These are phyloP conservation scores for Coniella vitis DNA, from an alignment of 2,329 filamentous ascomycete genomes.

Conservation along the genomic window DNA sequence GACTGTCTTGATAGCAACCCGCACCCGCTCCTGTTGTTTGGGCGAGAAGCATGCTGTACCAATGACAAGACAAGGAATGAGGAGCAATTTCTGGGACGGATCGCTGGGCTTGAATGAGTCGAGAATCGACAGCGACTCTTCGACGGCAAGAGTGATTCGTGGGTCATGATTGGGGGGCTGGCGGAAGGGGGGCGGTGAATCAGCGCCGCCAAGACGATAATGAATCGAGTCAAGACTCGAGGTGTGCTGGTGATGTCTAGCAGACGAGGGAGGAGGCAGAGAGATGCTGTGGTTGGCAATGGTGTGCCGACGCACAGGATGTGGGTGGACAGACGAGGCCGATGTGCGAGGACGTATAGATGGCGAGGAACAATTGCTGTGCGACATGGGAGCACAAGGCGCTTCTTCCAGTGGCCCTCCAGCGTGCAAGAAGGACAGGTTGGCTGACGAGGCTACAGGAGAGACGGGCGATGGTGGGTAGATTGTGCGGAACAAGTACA, in stretches of 20 bases:
- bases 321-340: slow-evolving; percentile 10
- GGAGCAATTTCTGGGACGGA: slow-evolving; percentile 50
- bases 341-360: slow-evolving; percentile 19
- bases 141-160: slow-evolving; percentile 47
- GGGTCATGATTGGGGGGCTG: slow-evolving; percentile 43
- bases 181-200: slow-evolving; percentile 40
- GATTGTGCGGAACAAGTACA: slow-evolving; percentile 56
- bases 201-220: slow-evolving; percentile 18
- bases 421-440: slow-evolving; percentile 15
- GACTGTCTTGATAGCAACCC: slow-evolving; percentile 41
- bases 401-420: slow-evolving; percentile 16
- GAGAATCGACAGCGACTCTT: slow-evolving; percentile 49
- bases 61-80: slow-evolving; percentile 55
- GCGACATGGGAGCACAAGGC: slow-evolving; percentile 23
- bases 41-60: slow-evolving; percentile 53
- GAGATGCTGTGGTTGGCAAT: slow-evolving; percentile 21
- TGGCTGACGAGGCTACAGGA: slow-evolving; percentile 16
- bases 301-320: slow-evolving; percentile 19
- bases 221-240: slow-evolving; percentile 17
- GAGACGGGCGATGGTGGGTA: slow-evolving; percentile 39
- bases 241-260: slow-evolving; percentile 14
- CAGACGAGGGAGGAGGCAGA: slow-evolving; percentile 16
- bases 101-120: slow-evolving; percentile 51
- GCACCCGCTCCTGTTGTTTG: slow-evolving; percentile 45
- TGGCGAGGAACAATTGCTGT: slow-evolving; percentile 31